A percentile compares a stretch with the other conserved stretches of the same genome.
These are phyloP conservation scores for Dryas integrifolia DNA, from an alignment of 331 rosid genomes.

Conservation along the genomic window DNA sequence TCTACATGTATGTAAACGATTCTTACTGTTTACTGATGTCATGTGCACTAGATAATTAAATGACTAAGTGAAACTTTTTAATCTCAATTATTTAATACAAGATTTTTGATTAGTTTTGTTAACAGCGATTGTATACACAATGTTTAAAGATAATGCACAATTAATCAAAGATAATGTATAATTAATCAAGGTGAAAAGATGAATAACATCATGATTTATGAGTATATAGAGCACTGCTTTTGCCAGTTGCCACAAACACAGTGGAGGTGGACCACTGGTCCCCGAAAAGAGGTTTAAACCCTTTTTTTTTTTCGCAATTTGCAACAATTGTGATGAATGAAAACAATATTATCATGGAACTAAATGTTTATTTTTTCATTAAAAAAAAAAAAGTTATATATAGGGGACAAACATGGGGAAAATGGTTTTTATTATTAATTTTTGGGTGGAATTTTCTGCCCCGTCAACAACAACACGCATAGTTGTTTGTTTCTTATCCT, in stretches of 20 bases:
- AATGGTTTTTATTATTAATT: not conserved
- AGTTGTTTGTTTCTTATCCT: slow-evolving; percentile 16
- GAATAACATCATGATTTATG: too few species aligned
- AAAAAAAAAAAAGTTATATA: not conserved
- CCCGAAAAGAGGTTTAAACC: not conserved
- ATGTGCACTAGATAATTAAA: too few species aligned
- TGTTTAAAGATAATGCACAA: not conserved
- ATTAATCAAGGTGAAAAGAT: not conserved
- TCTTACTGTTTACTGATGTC: too few species aligned
- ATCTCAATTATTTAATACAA: too few species aligned
- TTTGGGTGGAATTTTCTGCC: slow-evolving; percentile 10
- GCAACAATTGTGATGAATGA: slow-evolving; percentile 1
- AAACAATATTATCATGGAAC: not conserved
- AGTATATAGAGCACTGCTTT: not conserved
- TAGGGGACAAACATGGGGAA: not conserved
- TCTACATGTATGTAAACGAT: too few species aligned
- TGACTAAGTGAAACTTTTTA: too few species aligned
- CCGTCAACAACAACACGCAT: slow-evolving; percentile 31
- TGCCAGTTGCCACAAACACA: not conserved
- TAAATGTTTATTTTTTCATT: not conserved
- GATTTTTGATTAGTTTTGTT: too few species aligned
- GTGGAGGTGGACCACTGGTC: slow-evolving; percentile 11
- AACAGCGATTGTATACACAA: too few species aligned
- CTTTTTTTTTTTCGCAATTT: slow-evolving; percentile 1
- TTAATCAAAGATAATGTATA: not conserved